Conservation (phyloP, 208 protist species). For the Trypanosomatidae sp. region DNA sequence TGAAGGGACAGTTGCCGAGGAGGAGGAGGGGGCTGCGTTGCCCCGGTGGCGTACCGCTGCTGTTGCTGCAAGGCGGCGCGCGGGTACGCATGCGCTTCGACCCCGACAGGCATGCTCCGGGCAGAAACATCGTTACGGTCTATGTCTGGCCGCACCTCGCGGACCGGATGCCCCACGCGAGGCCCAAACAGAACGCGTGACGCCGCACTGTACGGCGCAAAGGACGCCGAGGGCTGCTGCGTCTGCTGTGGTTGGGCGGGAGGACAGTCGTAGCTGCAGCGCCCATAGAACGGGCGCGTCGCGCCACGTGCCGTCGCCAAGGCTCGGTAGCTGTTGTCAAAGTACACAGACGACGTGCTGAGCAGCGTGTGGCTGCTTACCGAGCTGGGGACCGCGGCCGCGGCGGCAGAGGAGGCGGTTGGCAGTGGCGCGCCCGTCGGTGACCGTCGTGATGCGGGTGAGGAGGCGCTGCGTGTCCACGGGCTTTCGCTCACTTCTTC, state of each 20-base stretch:
- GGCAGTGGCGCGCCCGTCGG: neutral
- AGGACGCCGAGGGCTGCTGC: neutral
- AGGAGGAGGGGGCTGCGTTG: neutral
- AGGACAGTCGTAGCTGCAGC: neutral
- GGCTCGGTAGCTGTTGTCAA: conserved; percentile 7
- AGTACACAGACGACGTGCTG: conserved; percentile 28
- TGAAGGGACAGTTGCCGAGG: neutral
- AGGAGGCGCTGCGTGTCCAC: conserved; percentile 3
- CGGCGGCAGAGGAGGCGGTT: neutral
- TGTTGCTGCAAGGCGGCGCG: neutral
- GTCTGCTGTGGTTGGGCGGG: neutral
- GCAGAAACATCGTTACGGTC: neutral
- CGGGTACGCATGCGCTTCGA: neutral
- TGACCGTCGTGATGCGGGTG: neutral
- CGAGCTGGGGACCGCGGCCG: conserved; percentile 5
- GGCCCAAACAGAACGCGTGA: conserved; percentile 1
- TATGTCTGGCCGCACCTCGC: neutral
- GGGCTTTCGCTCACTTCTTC: neutral
- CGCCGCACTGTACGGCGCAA: neutral
- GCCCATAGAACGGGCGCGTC: neutral
- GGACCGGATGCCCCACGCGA: neutral
- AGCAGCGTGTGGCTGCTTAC: conserved; percentile 12
- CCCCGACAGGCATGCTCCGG: neutral
- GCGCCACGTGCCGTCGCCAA: neutral
- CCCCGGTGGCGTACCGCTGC: neutral